Base-by-base conservation (phyloP, 2,329 filamentous ascomycete genomes). In the Laburnicola sp. region DNA sequence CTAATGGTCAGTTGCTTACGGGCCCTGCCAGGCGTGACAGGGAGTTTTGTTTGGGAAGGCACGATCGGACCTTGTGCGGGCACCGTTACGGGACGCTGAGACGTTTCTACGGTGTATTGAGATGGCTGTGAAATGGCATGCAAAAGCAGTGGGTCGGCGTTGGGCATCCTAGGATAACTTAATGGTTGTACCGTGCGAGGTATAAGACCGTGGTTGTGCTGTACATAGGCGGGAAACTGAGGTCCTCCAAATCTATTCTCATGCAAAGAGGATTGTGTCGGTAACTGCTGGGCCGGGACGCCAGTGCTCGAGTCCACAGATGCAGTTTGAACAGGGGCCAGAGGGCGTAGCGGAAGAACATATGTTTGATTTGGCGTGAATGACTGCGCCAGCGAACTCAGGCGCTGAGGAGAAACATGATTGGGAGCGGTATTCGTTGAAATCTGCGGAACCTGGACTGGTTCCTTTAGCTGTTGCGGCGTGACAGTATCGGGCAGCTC, bases 1-100 rank as follows among this genome's bases (percentile, higher is more conserved):
- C 75, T 70, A 44, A 76, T 65, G 9, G 68, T 71, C 32, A 76
- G 68, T 3, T 53, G 32, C 27, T 48, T 52, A 11, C 56, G 53
- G 35, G 39, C 48, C 26, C 39, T 54, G 7, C 51, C 40, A 9
- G 62, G 56, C 3, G 58, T 65, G 7, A 40, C 11, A 23, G 54
- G 11, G 21, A 28, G 21, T 11, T 36, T 42, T n/a, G 25, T 10
- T 6, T 6, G n/a, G n/a, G 43, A 26, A 16, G 34, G 36, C 10
- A 47, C 5, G 16, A 48, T 30, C 27, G n/a, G 3, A 3, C 16
- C 37, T 41, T 37, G 26, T 16, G 28, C 48, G 42, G 43, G 51
- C 53, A 10, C 42, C 38, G 8, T 57, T 36, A 45, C 52, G 51
- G 11, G 53, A 32, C 16, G 32, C 41, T 8, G 46, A 32, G 49